Base-by-base conservation (phyloP, 2,329 filamentous ascomycete species). In the Colletotrichum gigasporum region DNA sequence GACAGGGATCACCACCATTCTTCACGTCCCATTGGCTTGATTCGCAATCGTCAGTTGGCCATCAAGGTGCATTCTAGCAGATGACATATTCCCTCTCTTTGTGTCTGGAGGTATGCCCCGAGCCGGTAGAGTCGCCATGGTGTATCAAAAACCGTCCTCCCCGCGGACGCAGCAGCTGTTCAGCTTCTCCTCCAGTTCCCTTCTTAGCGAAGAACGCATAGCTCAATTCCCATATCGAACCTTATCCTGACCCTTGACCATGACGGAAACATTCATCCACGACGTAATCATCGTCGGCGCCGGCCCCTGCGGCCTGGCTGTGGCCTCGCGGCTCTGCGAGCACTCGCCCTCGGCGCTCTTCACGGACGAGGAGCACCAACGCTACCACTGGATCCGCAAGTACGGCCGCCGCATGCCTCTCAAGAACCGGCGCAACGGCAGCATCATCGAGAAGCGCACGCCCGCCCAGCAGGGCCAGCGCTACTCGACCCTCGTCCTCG, bases 331-430 rank as follows among this genome's bases (percentile, higher is more conserved):
- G 4, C 83, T 95, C 1, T 84, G 86, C 41, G 92, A 95, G 75
- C 82, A 85, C 57, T 91, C 90, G 0, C 92, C 92, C 0, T 92
- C 90, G 0, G 91, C 92, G 2, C 87, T 94, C 54, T 95, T 95
- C 76, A 94, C 92, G 0, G 91, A 95, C 72, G 91, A 92, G 69
- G 92, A 95, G 71, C 91, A 95, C 71, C 87, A 90, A 41, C 84
- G 92, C n/a, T 95, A 92, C 73, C 88, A 92, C 74, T 94, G 91
- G 90, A 89, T 93, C 60, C 84, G 83, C 61, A 90, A 88, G 59
- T 86, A 92, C 71, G 83, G 84, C 26, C 82, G 82, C 26, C 85
- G 86, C 28, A 86, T 88, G 75, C 82, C 82, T 7, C 79, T 90
- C 65, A 89, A 87, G 70, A 80, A 82, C 67, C 78, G 78, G 62